phyloP scores from a whole-genome alignment of 2,329 filamentous ascomycete species.

The Venturia effusa region DNA sequence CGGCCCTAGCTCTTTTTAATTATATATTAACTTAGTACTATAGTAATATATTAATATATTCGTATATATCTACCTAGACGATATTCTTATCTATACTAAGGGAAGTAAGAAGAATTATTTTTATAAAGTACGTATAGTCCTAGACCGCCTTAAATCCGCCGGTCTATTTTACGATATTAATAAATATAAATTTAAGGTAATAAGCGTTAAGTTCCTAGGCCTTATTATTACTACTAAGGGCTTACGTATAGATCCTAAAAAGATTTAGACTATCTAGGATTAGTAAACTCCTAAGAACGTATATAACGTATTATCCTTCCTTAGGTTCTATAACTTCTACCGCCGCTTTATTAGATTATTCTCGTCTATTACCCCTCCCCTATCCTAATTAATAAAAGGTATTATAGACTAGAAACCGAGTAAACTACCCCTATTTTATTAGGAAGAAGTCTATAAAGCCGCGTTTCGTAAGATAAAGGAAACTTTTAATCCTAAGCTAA shows the following conservation, averaged over 20 bases:
- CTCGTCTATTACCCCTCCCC: conserved; percentile 13
- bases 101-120: background rate
- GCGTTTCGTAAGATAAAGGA: conserved; percentile 12
- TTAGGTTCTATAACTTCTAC: too few species aligned
- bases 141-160: background rate
- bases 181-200: too few species aligned
- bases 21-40: too few species aligned
- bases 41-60: conserved; percentile 16
- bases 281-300: too few species aligned
- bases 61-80: conserved; percentile 16
- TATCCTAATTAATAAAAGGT: conserved; percentile 13
- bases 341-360: conserved; percentile 19
- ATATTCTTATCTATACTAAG: too few species aligned
- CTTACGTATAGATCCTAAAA: too few species aligned
- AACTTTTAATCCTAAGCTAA: conserved; percentile 14
- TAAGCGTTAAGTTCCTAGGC: too few species aligned
- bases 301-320: too few species aligned
- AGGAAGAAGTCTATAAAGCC: background rate
- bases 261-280: too few species aligned
- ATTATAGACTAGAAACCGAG: background rate
- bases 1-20: too few species aligned
- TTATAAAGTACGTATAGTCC: conserved; percentile 6
- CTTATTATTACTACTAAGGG: too few species aligned
- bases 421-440: background rate
- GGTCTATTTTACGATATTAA: conserved; percentile 13